Evolutionary conservation across 352 stramenopile species (phyloP), one percentile per base, ranked within the genome.

Genomic region (Bremia lactucae): DNA sequence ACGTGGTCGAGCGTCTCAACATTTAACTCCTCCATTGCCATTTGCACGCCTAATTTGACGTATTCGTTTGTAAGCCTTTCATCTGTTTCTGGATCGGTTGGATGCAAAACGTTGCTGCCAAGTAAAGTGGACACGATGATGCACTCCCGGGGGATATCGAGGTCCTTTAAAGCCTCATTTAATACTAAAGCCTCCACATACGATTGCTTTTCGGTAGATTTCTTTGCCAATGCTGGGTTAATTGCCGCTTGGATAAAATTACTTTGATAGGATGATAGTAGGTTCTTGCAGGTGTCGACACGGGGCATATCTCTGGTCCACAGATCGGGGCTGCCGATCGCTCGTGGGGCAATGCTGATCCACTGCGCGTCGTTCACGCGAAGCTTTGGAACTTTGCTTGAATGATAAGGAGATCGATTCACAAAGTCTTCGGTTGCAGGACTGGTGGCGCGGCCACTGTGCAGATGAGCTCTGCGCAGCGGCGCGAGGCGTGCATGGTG

Each of bases 241-340:
- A 85, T 54, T 0, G 60, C 49, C 23, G 62, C 42, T 59, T 87
- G 61, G 4, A 88, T 43, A 25, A 88, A 83, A 48, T 88, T 88
- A 25, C 72, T 74, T 23, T 49, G 43, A 31, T 69, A 76, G 0
- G 35, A 49, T 0, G 56, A 55, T 18, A 70, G 49, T 6, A 68
- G 41, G 6, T 36, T 34, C 42, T 83, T 86, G 36, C 46, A 72
- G 3, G 49, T 57, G 29, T 88, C 62, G 24, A 88, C 66, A 36
- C 76, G 71, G 23, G 76, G 72, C 34, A 88, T 59, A 16, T 88
- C 72, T 39, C 79, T 83, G 8, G 68, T 64, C 76, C 73, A 88
- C 26, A 83, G 34, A 24, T 68, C 65, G 20, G 76, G 60, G 19
- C 73, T 81, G 2, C 73, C 76, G n/a, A 85, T 52, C 14, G 68